Percentiles rank a stretch among this genome's conserved stretches.
phyloP scores from a whole-genome alignment of 495 filamentous ascomycete species.

The Hypoxylon perforatum region DNA sequence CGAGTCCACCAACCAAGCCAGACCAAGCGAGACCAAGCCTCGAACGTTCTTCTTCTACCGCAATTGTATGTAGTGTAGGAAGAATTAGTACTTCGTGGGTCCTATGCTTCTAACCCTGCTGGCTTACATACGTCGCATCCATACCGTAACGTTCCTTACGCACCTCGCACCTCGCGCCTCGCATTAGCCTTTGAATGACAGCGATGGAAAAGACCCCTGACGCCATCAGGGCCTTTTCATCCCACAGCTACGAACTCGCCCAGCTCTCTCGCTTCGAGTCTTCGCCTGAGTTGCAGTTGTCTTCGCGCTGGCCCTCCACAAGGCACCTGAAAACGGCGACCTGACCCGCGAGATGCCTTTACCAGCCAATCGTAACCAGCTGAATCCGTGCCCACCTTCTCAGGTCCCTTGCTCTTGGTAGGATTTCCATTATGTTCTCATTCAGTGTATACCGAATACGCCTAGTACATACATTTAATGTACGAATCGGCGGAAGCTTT shows the following conservation, averaged over 20 bases:
- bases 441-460: no score
- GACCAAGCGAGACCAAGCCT: conserved; percentile 28
- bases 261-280: conserved; percentile 10
- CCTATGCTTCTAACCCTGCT: conserved; percentile 17
- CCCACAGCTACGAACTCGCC: conserved; percentile 23
- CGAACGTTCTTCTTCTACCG: conserved; percentile 28
- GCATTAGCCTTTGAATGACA: conserved; percentile 38
- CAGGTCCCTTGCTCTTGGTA: no score
- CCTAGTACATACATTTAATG: neutral
- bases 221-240: conserved; percentile 37
- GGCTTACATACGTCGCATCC: conserved; percentile 1
- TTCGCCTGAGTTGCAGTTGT: neutral
- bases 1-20: neutral
- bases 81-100: conserved; percentile 4
- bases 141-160: no score
- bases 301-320: conserved; percentile 1
- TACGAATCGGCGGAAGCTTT: conserved; percentile 41
- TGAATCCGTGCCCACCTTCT: neutral
- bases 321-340: conserved; percentile 1
- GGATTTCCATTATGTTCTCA: no score
- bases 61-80: conserved; percentile 14
- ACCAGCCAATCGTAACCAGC: neutral
- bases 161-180: neutral
- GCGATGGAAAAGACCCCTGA: conserved; percentile 26
- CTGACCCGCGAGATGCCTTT: neutral